Conservation (phyloP, 1,139 yeast genomes). For the Pichia inconspicua region DNA sequence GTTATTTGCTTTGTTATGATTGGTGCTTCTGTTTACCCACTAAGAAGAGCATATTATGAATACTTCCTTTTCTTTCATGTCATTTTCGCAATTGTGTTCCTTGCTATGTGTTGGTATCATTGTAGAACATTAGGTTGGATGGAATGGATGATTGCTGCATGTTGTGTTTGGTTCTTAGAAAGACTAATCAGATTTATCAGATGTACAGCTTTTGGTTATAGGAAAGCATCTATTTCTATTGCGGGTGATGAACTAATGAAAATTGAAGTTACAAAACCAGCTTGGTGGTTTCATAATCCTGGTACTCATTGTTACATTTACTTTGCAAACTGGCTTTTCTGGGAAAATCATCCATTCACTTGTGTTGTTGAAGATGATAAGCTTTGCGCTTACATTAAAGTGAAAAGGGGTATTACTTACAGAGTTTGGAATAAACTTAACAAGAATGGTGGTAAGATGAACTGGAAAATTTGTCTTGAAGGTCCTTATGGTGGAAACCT, state of each 20-base stretch:
- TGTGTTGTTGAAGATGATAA: conserved; percentile 18
- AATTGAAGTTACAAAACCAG: conserved; percentile 35
- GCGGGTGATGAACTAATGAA: conserved; percentile 33
- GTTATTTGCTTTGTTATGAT: conserved; percentile 34
- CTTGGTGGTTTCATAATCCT: conserved; percentile 28
- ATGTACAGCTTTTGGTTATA: conserved; percentile 32
- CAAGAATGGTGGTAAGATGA: conserved; percentile 11
- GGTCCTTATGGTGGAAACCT: conserved; percentile 15
- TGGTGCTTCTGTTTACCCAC: conserved; percentile 36
- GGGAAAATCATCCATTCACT: conserved; percentile 37
- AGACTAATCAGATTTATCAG: conserved; percentile 30
- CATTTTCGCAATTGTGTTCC: conserved; percentile 30
- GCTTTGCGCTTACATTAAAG: conserved; percentile 29
- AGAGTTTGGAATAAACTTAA: conserved; percentile 20
- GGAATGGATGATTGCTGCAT: conserved; percentile 36
- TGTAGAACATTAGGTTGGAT: conserved; percentile 34
- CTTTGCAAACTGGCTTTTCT: conserved; percentile 25
- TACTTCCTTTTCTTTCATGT: conserved; percentile 33
- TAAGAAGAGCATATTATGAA: conserved; percentile 43
- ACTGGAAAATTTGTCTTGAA: conserved; percentile 11
- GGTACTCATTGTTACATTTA: conserved; percentile 45
- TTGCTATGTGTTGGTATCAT: conserved; percentile 35
- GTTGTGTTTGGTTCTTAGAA: conserved; percentile 33
- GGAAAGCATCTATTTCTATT: conserved; percentile 17
- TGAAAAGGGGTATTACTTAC: conserved; percentile 28